Evolutionary conservation across 2,329 filamentous ascomycete genomes (phyloP), one percentile per base, ranked within the genome.

Genomic region (Fusarium robinianum): DNA sequence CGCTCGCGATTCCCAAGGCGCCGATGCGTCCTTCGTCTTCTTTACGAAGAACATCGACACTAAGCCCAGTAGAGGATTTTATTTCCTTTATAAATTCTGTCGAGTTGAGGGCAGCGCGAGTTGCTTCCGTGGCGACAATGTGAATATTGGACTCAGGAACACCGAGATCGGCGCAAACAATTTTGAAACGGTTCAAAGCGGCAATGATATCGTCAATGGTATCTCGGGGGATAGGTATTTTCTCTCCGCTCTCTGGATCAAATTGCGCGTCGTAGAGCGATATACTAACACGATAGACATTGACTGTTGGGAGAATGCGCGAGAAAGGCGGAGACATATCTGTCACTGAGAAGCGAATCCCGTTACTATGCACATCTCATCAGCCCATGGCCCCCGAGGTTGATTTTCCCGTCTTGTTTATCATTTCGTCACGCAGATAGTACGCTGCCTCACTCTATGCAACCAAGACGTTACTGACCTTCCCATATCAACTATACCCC

Each of bases 201-300:
- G 49, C 47, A 9, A 52, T 27, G 2, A 47, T 22, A 2, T 52
- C 49, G 8, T 36, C 38, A 12, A 51, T 52, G 7, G 34, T 22
- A 6, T 47, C 8, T 11, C 12, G 15, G 2, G 44, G 45, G 10
- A 53, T 53, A 0, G 51, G 45, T 23, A 53, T 22, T 5, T 46
- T 25, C 1, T 41, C 15, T 2, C 49, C 49, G 2, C 37, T 53
- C 11, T 53, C 49, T 9, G 42, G 26, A 26, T 51, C 43, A 7
- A 53, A 48, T 14, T 53, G 47, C 2, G 38, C 49, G n/a, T 51
- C 49, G 15, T 53, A 53, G 10, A 53, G 49, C 27, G 47, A 53
- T 16, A 51, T 51, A 8, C 36, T 27, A 1, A 53, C 49, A 26
- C 49, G 49, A 33, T 53, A 53, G 18, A 53, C 49, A 18, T 53